Conservation (phyloP, 768 basidiomycete genomes). For the Suillus luteus region DNA sequence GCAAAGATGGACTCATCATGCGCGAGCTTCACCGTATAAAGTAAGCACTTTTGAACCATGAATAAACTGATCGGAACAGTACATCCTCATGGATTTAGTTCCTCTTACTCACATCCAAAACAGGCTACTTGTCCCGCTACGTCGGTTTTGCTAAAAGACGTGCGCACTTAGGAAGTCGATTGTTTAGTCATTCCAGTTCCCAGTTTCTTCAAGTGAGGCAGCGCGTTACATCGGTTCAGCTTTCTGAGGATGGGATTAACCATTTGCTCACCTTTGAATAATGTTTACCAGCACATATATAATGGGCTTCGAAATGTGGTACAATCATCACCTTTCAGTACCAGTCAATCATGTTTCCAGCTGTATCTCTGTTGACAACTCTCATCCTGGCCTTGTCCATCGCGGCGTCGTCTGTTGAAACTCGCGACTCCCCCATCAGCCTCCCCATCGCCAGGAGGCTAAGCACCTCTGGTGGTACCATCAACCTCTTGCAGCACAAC, state of each 20-base stretch:
- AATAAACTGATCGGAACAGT: background rate
- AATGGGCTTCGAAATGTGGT: background rate
- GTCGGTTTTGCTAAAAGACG: background rate
- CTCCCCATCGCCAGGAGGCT: conserved; percentile 2
- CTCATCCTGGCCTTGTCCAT: background rate
- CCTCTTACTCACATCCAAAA: conserved; percentile 1
- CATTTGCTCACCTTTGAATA: conserved; percentile 19
- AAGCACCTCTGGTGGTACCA: background rate
- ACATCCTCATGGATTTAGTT: background rate
- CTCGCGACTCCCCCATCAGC: background rate
- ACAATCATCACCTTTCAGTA: background rate
- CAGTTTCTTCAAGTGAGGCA: conserved; percentile 11
- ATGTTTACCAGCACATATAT: background rate
- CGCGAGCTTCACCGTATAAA: background rate
- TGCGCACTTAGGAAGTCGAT: background rate
- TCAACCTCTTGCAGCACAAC: conserved; percentile 48
- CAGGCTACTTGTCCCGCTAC: background rate
- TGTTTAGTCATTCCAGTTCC: background rate
- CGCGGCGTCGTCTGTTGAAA: background rate
- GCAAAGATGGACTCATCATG: background rate
- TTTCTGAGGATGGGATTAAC: background rate
- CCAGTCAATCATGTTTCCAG: conserved; percentile 34
- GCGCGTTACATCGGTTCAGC: conserved; percentile 6
- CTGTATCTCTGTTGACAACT: background rate
- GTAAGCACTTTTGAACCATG: background rate